Percentiles rank a stretch among this genome's conserved stretches.
Conservation (phyloP, 2,329 filamentous ascomycete species). For the Tolypocladium capitatum region DNA sequence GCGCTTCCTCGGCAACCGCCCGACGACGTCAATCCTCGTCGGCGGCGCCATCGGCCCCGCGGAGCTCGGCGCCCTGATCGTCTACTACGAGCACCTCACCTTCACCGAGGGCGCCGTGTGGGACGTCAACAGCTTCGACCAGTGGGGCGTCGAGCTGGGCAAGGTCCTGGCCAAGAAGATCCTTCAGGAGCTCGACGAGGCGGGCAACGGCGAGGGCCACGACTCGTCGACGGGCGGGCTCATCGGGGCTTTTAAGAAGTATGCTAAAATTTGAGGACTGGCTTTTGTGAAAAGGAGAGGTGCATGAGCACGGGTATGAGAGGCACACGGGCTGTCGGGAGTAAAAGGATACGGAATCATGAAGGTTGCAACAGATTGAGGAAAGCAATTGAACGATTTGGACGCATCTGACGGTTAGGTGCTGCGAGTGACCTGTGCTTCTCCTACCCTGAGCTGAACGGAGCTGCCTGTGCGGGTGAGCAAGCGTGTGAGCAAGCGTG, state of each 20-base stretch:
- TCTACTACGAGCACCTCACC: slow-evolving; percentile 97
- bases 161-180: slow-evolving; percentile 94
- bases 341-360: not conserved
- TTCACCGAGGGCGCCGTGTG: slow-evolving; percentile 96
- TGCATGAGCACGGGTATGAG: not conserved
- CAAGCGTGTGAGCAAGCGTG: no score
- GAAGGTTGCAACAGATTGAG: not conserved
- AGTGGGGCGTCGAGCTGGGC: slow-evolving; percentile 98
- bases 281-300: not conserved
- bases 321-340: not conserved
- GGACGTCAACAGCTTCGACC: slow-evolving; percentile 99
- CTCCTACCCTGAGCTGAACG: no score
- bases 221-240: slow-evolving; percentile 81
- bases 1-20: slow-evolving; percentile 95
- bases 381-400: not conserved
- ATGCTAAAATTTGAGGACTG: slow-evolving; percentile 33
- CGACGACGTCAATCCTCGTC: slow-evolving; percentile 83
- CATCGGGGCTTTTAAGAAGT: slow-evolving; percentile 85
- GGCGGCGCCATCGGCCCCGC: slow-evolving; percentile 88
- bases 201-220: slow-evolving; percentile 59
- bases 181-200: slow-evolving; percentile 68
- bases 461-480: no score
- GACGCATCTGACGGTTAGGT: not conserved
- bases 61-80: slow-evolving; percentile 87
- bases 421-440: not conserved